A percentile compares a stretch with the other conserved stretches of the same genome.
Conservation (phyloP, 306 rosid genomes). For the Citrullus amarus region DNA sequence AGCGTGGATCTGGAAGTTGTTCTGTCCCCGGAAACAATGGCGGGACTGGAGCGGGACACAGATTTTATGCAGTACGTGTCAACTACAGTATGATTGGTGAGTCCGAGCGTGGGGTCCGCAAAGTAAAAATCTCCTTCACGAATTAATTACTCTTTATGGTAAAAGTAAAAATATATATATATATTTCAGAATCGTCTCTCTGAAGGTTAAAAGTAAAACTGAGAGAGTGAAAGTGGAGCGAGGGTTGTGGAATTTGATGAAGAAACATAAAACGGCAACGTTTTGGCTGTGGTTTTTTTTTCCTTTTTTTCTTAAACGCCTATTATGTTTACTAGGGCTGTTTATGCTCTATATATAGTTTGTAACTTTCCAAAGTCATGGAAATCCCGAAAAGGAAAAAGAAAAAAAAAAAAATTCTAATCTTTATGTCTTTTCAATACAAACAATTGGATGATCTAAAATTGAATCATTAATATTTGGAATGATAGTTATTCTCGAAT, state of each 20-base stretch:
- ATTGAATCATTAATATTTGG: too few species aligned
- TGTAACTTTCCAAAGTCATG: neutral
- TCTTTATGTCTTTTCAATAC: neutral
- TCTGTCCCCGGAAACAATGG: conserved; percentile 15
- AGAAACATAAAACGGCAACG: neutral
- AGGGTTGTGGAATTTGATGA: neutral
- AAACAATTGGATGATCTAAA: neutral
- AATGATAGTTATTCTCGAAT: too few species aligned
- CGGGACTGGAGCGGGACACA: conserved; percentile 7
- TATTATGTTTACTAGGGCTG: neutral
- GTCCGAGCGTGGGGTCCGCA: neutral
- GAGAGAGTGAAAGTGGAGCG: neutral
- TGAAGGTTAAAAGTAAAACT: neutral
- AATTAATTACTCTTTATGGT: neutral
- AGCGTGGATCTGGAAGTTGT: conserved; percentile 15
- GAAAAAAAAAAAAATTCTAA: too few species aligned
- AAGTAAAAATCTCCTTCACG: neutral
- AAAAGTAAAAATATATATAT: neutral
- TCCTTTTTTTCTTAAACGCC: neutral
- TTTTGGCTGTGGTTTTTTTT: neutral
- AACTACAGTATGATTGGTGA: neutral
- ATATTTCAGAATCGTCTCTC: neutral
- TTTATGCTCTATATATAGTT: neutral
- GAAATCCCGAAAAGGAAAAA: too few species aligned
- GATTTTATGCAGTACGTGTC: conserved; percentile 15